Conservation (phyloP, 257 asterid genomes). For the Knoxia roxburghii region DNA sequence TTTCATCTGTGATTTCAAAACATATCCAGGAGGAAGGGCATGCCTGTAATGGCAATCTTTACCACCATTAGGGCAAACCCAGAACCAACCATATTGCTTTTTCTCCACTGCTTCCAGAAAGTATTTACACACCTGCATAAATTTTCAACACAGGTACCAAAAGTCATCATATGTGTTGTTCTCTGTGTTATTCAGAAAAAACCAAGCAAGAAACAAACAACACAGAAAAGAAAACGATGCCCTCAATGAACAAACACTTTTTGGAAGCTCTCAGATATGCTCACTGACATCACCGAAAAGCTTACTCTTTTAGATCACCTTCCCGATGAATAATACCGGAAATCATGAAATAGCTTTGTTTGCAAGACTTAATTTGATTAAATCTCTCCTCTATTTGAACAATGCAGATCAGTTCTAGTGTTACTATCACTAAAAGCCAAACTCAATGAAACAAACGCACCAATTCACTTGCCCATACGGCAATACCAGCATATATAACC, state of each 20-base stretch:
- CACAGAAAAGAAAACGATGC: background rate
- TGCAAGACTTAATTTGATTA: background rate
- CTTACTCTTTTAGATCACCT: background rate
- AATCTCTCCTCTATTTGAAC: background rate
- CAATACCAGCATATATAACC: background rate
- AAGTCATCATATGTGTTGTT: background rate
- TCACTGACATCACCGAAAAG: background rate
- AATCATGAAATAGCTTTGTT: background rate
- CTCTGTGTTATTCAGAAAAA: background rate
- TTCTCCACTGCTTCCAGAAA: constrained; percentile 98
- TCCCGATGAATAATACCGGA: background rate
- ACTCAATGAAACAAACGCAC: background rate
- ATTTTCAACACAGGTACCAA: background rate
- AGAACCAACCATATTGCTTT: constrained; percentile 97
- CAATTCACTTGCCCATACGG: background rate
- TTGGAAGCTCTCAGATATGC: background rate
- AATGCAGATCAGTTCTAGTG: background rate
- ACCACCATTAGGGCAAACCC: constrained; percentile 94
- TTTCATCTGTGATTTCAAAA: constrained; percentile 94
- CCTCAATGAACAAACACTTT: background rate
- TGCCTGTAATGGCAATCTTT: constrained; percentile 88
- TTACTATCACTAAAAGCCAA: background rate
- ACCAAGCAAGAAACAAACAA: background rate
- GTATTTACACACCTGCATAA: constrained; percentile 69
- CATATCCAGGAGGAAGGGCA: constrained; percentile 94